phyloP scores from a whole-genome alignment of 2,329 filamentous ascomycete genomes.

The Aureobasidium sp. region DNA sequence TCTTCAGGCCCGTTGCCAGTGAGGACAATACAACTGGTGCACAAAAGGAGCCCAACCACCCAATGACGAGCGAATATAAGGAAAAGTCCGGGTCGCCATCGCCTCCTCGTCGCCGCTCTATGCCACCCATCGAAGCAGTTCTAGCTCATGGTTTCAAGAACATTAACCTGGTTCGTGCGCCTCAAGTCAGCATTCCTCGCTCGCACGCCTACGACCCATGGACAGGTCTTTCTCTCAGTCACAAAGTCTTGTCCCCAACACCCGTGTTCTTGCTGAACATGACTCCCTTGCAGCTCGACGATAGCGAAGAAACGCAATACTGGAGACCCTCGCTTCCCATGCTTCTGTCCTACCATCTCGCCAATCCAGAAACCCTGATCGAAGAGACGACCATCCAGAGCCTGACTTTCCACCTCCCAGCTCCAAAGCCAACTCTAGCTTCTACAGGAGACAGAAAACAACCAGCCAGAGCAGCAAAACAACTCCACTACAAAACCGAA shows the following conservation, averaged over 20 bases:
- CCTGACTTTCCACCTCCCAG: background rate
- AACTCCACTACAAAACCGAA: background rate
- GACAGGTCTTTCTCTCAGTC: background rate
- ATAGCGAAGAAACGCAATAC: background rate
- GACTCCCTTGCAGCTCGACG: background rate
- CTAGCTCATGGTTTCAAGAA: background rate
- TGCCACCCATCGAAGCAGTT: background rate
- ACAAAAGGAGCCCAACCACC: no score
- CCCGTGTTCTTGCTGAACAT: background rate
- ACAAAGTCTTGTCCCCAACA: background rate
- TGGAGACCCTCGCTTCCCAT: background rate
- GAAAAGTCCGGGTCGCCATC: background rate
- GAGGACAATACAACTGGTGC: background rate
- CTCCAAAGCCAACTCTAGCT: background rate
- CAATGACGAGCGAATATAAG: background rate
- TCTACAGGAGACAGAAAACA: background rate
- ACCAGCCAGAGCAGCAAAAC: background rate
- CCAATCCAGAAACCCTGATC: background rate
- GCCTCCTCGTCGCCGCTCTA: background rate
- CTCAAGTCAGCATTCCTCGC: background rate
- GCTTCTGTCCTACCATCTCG: background rate
- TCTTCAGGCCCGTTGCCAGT: background rate
- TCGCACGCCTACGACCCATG: background rate
- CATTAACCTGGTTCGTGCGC: background rate
- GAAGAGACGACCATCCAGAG: background rate